Evolutionary conservation across 208 protist species (phyloP), one percentile per base, ranked within the genome.

Genomic region (Novymonas esmeraldas): DNA sequence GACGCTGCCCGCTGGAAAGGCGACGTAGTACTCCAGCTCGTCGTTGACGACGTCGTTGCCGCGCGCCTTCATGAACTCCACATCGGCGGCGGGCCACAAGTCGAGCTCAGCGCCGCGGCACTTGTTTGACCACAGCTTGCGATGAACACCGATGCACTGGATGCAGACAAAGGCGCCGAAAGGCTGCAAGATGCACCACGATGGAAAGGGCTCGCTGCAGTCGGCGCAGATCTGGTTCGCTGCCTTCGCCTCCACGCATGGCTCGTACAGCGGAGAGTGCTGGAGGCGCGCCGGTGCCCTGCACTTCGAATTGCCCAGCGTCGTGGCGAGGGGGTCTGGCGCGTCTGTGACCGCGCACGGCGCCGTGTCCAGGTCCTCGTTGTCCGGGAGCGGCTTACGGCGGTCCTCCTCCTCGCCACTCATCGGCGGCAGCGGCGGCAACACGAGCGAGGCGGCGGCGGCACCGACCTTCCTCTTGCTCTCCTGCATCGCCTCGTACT

Each of bases 141-240:
- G 81, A 64, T 93, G 87, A 46, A 90, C 79, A 4, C 87, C 87
- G 33, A 90, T 77, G 64, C 87, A 90, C 45, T 85, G 54, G 59
- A 93, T 93, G 64, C 87, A 93, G 31, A 88, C 79, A 73, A 93
- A 89, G 10, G 58, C 73, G 24, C 87, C 87, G 72, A 89, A 90
- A 10, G 87, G 84, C 46, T 82, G 66, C 50, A 89, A 58, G 41
- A 93, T 64, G 39, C 66, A 78, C 87, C 87, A 93, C 22, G 79
- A 89, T 18, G 87, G 87, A 45, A 71, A 82, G 13, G 65, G 58
- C 22, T 65, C 81, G 11, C 63, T 76, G 70, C 87, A 93, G 64
- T 93, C 84, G 6, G 84, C 81, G 61, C 87, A 93, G 11, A 50
- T 38, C 33, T 79, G 69, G 57, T 93, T 93, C 42, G 39, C 70